Percentiles rank a stretch among this genome's conserved stretches.
These are phyloP conservation scores for Chlorophyllum brunneum DNA, from an alignment of 768 basidiomycete species.

Conservation along the genomic window DNA sequence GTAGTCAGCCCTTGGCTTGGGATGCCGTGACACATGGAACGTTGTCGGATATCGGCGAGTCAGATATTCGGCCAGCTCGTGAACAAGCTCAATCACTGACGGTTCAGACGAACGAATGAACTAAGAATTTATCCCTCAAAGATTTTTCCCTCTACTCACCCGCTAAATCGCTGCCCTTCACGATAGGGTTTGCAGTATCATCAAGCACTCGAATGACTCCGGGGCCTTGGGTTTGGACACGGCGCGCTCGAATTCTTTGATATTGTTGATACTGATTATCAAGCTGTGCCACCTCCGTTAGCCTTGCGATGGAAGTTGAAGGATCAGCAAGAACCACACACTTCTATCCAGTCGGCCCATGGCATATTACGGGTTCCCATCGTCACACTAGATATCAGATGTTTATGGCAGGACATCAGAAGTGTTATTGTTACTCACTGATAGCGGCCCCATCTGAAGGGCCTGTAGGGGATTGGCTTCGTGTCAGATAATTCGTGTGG, in stretches of 20 bases:
- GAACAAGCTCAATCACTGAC: constrained; percentile 60
- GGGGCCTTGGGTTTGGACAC: constrained; percentile 48
- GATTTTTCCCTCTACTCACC: constrained; percentile 23
- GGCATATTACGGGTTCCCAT: constrained; percentile 68
- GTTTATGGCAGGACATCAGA: not conserved
- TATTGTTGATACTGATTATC: constrained; percentile 54
- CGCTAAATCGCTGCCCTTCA: constrained; percentile 35
- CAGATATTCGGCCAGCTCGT: constrained; percentile 67
- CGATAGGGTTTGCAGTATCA: constrained; percentile 34
- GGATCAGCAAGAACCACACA: constrained; percentile 20
- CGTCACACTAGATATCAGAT: constrained; percentile 43
- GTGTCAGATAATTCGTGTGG: constrained; percentile 36
- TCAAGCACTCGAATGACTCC: constrained; percentile 45
- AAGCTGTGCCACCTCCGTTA: constrained; percentile 32
- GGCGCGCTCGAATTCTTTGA: constrained; percentile 54
- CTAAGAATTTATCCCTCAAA: not conserved
- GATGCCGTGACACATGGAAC: constrained; percentile 48
- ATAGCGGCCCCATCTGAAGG: constrained; percentile 60
- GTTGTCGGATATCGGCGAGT: constrained; percentile 56
- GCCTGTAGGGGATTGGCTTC: constrained; percentile 60
- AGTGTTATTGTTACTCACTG: constrained; percentile 39
- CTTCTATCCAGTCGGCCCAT: constrained; percentile 75
- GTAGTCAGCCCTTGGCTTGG: constrained; percentile 13
- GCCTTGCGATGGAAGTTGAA: not conserved
- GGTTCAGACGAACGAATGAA: not conserved